A percentile compares a stretch with the other conserved stretches of the same genome.
These are phyloP conservation scores for Glycine tomentella DNA, from an alignment of 306 rosid species.

Conservation along the genomic window DNA sequence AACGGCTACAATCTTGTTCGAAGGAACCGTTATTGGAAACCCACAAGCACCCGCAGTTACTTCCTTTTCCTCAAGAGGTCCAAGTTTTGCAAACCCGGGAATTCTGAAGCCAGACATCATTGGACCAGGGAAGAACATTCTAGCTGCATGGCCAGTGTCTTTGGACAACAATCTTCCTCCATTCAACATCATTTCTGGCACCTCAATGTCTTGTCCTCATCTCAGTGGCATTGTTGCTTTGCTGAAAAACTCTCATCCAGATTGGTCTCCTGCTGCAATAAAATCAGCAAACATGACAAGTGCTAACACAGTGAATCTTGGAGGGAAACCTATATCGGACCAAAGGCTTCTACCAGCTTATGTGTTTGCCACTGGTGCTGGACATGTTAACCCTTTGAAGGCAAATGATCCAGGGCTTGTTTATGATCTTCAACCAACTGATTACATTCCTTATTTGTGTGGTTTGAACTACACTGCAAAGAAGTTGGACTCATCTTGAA, in stretches of 20 bases:
- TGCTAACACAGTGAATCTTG: slow-evolving; percentile 38
- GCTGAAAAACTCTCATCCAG: slow-evolving; percentile 65
- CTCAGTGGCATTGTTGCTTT: slow-evolving; percentile 64
- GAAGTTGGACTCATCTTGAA: slow-evolving; percentile 50
- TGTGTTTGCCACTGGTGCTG: slow-evolving; percentile 60
- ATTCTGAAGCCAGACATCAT: slow-evolving; percentile 69
- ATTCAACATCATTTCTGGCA: slow-evolving; percentile 55
- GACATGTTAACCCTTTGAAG: slow-evolving; percentile 65
- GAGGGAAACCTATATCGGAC: slow-evolving; percentile 44
- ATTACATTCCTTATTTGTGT: slow-evolving; percentile 66
- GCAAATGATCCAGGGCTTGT: slow-evolving; percentile 64
- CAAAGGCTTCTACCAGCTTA: slow-evolving; percentile 49
- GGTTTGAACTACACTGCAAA: slow-evolving; percentile 56
- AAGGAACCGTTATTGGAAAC: slow-evolving; percentile 57
- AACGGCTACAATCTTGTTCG: slow-evolving; percentile 47
- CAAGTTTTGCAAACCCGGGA: slow-evolving; percentile 51
- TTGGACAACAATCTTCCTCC: slow-evolving; percentile 40
- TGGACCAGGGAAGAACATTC: slow-evolving; percentile 64
- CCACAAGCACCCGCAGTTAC: slow-evolving; percentile 50
- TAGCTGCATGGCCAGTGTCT: slow-evolving; percentile 62
- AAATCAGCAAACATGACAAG: slow-evolving; percentile 66
- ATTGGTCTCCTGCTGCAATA: slow-evolving; percentile 72
- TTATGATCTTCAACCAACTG: slow-evolving; percentile 54
- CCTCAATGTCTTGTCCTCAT: slow-evolving; percentile 72
- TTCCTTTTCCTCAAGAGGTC: slow-evolving; percentile 70